Evolutionary conservation across 495 filamentous ascomycete species (phyloP).

Genomic region (Xanthoparmelia taractica): DNA sequence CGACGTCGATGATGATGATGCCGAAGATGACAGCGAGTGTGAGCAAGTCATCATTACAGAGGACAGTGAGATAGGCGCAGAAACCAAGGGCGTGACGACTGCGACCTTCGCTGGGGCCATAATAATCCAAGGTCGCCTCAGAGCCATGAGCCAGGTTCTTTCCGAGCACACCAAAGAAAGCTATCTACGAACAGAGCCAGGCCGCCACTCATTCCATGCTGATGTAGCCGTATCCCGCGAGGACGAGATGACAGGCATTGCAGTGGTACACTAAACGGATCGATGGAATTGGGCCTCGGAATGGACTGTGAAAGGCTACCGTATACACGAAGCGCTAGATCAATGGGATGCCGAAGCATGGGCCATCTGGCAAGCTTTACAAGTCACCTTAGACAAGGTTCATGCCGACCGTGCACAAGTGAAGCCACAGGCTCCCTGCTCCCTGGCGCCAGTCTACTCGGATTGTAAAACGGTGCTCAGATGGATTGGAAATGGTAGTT

Average conservation of each 20-base stretch:
- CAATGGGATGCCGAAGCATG: conserved; percentile 6
- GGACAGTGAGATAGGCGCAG: background rate
- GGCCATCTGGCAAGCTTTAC: conserved; percentile 18
- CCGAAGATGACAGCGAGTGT: background rate
- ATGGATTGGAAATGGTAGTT: background rate
- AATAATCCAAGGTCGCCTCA: conserved; percentile 11
- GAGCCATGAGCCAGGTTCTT: conserved; percentile 18
- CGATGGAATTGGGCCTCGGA: conserved; percentile 11
- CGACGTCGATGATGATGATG: no score
- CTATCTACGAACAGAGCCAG: conserved; percentile 3
- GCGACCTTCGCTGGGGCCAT: conserved; percentile 11
- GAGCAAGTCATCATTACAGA: background rate
- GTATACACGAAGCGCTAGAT: conserved; percentile 5
- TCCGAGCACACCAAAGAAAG: conserved; percentile 10
- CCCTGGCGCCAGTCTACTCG: conserved; percentile 12
- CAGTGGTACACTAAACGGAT: conserved; percentile 9
- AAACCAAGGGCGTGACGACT: no score
- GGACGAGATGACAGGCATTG: conserved; percentile 4
- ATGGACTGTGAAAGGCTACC: conserved; percentile 16
- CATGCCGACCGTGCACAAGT: background rate
- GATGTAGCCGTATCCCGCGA: conserved; percentile 3
- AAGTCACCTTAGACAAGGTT: background rate
- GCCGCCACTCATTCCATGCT: conserved; percentile 10
- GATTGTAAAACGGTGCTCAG: background rate
- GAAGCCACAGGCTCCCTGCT: conserved; percentile 9